Evolutionary conservation across 1,139 yeast species (phyloP).

Genomic region (Saccharomyces hybrid): DNA sequence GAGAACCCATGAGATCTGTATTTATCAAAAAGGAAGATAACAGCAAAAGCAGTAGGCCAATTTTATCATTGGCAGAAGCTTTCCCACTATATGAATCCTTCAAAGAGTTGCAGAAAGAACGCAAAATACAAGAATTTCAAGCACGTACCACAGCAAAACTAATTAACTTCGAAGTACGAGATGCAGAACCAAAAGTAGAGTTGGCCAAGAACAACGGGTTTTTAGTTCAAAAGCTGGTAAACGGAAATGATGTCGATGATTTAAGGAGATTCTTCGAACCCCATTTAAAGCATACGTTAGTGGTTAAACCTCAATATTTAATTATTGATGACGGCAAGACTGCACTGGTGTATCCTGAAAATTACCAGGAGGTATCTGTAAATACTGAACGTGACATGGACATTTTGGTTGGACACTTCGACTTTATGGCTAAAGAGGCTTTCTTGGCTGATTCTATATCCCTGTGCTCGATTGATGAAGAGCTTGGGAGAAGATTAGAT

Average conservation of each 20-base stretch:
- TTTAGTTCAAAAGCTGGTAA: conserved; percentile 44
- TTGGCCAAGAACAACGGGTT: conserved; percentile 40
- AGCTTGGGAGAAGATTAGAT: conserved; percentile 5
- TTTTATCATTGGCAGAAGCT: conserved; percentile 30
- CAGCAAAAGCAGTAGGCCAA: conserved; percentile 32
- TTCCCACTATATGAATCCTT: conserved; percentile 26
- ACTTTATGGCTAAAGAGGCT: conserved; percentile 16
- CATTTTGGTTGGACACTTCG: conserved; percentile 19
- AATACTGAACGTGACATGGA: conserved; percentile 27
- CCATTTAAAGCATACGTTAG: conserved; percentile 25
- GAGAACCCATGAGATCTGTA: conserved; percentile 71
- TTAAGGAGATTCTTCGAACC: conserved; percentile 34
- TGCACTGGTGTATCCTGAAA: conserved; percentile 39
- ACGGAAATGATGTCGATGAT: conserved; percentile 45
- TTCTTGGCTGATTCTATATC: conserved; percentile 27
- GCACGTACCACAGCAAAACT: conserved; percentile 20
- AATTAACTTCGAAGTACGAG: conserved; percentile 15
- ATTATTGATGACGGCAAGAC: conserved; percentile 37
- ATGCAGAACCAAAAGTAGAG: conserved; percentile 8
- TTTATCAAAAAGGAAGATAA: conserved; percentile 41
- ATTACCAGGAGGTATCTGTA: conserved; percentile 22
- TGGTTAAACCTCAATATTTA: conserved; percentile 26
- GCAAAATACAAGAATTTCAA: conserved; percentile 27
- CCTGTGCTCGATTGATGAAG: conserved; percentile 22
- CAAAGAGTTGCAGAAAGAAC: conserved; percentile 32